Conservation (phyloP, 768 basidiomycete species). For the Gymnopilus junonius region DNA sequence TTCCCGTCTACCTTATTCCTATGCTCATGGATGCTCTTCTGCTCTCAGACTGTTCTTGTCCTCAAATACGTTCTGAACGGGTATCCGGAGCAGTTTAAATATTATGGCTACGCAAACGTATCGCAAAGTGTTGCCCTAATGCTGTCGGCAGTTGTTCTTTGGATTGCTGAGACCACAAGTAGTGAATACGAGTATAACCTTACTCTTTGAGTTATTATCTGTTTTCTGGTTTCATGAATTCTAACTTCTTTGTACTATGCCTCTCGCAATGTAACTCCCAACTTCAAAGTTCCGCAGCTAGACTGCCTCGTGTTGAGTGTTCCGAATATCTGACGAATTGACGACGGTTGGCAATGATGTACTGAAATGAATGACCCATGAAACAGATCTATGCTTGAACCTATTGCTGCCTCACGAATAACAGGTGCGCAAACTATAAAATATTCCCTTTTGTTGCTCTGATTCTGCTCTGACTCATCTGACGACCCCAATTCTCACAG, state of each 20-base stretch:
- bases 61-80: slow-evolving; percentile 85
- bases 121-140: slow-evolving; percentile 87
- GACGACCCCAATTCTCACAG: too few species aligned
- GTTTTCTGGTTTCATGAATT: background rate
- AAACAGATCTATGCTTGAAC: too few species aligned
- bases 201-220: slow-evolving; percentile 50
- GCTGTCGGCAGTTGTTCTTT: slow-evolving; percentile 86
- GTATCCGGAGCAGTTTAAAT: slow-evolving; percentile 77
- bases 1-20: background rate
- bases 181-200: slow-evolving; percentile 95
- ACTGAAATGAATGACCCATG: too few species aligned
- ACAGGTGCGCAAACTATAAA: too few species aligned
- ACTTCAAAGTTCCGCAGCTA: too few species aligned
- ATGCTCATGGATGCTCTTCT: background rate
- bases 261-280: too few species aligned
- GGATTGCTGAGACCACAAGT: slow-evolving; percentile 87
- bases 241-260: background rate
- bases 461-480: too few species aligned
- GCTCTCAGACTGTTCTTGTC: slow-evolving; percentile 76
- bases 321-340: too few species aligned
- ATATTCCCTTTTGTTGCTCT: too few species aligned
- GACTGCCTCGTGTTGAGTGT: too few species aligned
- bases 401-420: too few species aligned
- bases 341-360: too few species aligned
- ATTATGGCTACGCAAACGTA: slow-evolving; percentile 96